A percentile compares a stretch with the other conserved stretches of the same genome.
These are phyloP conservation scores for Avena sativa DNA, from an alignment of 176 grass and related monocot species.

Conservation along the genomic window DNA sequence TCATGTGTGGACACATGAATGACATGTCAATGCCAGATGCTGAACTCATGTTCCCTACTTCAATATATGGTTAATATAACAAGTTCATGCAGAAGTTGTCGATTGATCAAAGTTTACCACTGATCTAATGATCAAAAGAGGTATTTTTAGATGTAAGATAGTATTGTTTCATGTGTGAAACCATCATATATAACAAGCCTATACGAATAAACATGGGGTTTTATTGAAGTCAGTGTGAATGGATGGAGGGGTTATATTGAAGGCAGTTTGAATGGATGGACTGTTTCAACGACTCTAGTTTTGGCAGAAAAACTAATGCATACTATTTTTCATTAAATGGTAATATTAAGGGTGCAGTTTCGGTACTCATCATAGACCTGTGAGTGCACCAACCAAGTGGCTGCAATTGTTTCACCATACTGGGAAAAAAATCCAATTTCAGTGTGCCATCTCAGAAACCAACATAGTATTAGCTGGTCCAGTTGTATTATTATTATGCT, in stretches of 20 bases:
- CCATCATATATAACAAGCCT: background rate
- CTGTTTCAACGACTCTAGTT: background rate
- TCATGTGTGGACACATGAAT: background rate
- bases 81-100: background rate
- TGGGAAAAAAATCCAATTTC: conserved; percentile 1
- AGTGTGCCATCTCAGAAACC: background rate
- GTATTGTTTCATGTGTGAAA: background rate
- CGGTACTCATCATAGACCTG: background rate
- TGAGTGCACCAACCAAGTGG: background rate
- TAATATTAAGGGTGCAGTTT: background rate
- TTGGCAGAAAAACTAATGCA: background rate
- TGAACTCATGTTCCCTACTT: background rate
- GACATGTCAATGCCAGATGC: background rate
- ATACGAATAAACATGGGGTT: background rate
- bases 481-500: background rate
- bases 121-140: background rate
- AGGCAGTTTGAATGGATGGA: background rate
- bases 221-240: background rate
- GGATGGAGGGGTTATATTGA: background rate
- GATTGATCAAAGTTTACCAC: background rate
- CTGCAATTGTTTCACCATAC: background rate
- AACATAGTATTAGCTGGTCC: background rate
- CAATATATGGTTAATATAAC: background rate
- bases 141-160: background rate
- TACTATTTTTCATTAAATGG: background rate